Base-by-base conservation (phyloP, 495 filamentous ascomycete genomes). In the Sabuloglossum arenarium region DNA sequence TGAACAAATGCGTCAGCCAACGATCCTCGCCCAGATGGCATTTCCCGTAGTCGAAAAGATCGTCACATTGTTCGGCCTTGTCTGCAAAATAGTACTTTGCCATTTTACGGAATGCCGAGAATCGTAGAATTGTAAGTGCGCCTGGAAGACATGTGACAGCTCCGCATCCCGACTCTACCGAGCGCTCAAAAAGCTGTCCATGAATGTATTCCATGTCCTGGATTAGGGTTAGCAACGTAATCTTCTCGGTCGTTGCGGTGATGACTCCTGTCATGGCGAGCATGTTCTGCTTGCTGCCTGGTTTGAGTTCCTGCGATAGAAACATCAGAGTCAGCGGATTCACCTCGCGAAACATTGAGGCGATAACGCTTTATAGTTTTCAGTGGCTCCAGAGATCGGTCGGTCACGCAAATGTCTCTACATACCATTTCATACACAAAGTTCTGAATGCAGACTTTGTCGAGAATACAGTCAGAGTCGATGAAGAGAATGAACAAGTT, bases 151-250 rank as follows among this genome's bases (percentile, higher is more conserved):
- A 98, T 16, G 90, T 97, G 39, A 98, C 90, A 3, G 91, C 80
- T 30, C 91, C 91, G 63, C 91, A 97, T 50, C 82, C 87, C 16
- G 91, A 97, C 66, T 98, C 91, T 1, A 98, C 90, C 0, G 90
- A 91, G 25, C 91, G 82, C 67, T 98, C 91, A 63, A 97, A 96
- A 14, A 98, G 80, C 67, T 98, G 91, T 5, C 91, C 91, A 66
- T 98, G 91, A 49, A 96, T 82, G 61, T 98, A 98, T 69, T 98
- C 91, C 81, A 98, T 91, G 60, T 98, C 91, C 65, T 98, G 91
- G 1, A 98, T 75, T 6, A 98, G 70, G 0, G 91, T 98, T 61
- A 98, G 84, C 45, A 97, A 72, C 53, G 80, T 83, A 66, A 93
- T 86, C 56, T 88, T 94, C 60, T 81, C 77, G 0, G 91, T 95